Conservation (phyloP, 345 rosid species). For the Linum usitatissimum region DNA sequence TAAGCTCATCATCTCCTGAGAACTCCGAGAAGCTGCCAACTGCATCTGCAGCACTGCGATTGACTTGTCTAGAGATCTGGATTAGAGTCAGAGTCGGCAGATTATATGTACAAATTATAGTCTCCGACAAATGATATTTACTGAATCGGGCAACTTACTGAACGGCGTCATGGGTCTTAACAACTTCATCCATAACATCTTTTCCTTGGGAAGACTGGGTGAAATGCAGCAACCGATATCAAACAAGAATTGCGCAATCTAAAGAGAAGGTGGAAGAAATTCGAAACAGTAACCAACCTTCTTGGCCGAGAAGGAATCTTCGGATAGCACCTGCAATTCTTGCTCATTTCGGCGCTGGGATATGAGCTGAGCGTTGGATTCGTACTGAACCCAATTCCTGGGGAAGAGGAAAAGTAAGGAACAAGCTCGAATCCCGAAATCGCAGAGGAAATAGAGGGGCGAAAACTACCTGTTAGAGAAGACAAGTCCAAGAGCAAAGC, state of each 20-base stretch:
- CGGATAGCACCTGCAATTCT: slow-evolving; percentile 46
- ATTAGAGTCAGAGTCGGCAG: slow-evolving; percentile 4
- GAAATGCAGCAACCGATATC: background rate
- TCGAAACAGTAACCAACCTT: slow-evolving; percentile 34
- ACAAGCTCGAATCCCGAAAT: background rate
- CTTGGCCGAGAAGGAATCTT: slow-evolving; percentile 40
- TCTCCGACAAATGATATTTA: background rate
- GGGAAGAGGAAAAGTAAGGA: background rate
- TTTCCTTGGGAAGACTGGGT: slow-evolving; percentile 33
- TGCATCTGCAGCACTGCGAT: slow-evolving; percentile 61
- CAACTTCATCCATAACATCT: slow-evolving; percentile 53
- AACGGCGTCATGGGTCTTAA: slow-evolving; percentile 69
- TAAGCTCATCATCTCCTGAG: slow-evolving; percentile 30
- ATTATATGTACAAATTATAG: background rate
- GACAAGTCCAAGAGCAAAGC: slow-evolving; percentile 62
- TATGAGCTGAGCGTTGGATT: slow-evolving; percentile 40
- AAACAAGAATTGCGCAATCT: background rate
- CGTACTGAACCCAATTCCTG: slow-evolving; percentile 52
- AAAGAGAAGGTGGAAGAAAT: background rate
- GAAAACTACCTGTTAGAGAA: slow-evolving; percentile 50
- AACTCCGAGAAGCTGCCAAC: slow-evolving; percentile 49
- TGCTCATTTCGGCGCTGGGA: slow-evolving; percentile 46
- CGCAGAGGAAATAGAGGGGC: background rate
- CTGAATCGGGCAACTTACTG: slow-evolving; percentile 41
- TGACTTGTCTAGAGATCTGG: slow-evolving; percentile 75